Conservation (phyloP, 225 moss, liverwort and hornwort species). For the Antitrichia curtipendula region DNA sequence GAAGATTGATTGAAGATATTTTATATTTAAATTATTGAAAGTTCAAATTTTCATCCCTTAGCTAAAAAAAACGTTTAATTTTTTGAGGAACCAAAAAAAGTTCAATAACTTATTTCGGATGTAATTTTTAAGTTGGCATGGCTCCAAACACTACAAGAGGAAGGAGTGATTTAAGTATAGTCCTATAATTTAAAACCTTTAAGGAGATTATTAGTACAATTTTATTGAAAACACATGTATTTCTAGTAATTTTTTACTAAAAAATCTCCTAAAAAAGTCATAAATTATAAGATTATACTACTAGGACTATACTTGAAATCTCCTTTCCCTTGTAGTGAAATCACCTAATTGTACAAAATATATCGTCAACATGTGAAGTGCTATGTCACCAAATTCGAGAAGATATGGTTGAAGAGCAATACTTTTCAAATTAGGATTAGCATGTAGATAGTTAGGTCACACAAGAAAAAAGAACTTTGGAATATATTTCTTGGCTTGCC, state of each 20-base stretch:
- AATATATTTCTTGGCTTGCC: too few relatives aligned
- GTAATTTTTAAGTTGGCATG: not conserved
- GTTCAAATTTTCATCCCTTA: not conserved
- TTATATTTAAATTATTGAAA: not conserved
- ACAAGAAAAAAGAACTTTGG: fast-evolving
- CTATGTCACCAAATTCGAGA: fast-evolving
- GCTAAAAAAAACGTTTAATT: fast-evolving
- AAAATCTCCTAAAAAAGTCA: too few relatives aligned
- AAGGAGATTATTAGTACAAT: too few relatives aligned
- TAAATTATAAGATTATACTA: too few relatives aligned
- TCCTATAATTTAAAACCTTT: too few relatives aligned
- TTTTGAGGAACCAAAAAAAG: not conserved
- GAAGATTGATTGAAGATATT: not conserved
- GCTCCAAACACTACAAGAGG: too few relatives aligned
- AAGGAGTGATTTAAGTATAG: too few relatives aligned
- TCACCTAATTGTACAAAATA: fast-evolving
- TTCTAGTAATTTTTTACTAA: too few relatives aligned
- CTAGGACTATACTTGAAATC: too few relatives aligned
- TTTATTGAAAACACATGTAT: too few relatives aligned
- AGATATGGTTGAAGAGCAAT: not conserved
- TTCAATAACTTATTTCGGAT: not conserved
- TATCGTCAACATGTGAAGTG: fast-evolving
- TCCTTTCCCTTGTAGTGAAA: too few relatives aligned
- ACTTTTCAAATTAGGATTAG: not conserved
- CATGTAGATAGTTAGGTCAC: not conserved